Percentiles rank a stretch among this genome's conserved stretches.
Conservation (phyloP, 2,329 filamentous ascomycete species). For the Diaporthe ampelina region DNA sequence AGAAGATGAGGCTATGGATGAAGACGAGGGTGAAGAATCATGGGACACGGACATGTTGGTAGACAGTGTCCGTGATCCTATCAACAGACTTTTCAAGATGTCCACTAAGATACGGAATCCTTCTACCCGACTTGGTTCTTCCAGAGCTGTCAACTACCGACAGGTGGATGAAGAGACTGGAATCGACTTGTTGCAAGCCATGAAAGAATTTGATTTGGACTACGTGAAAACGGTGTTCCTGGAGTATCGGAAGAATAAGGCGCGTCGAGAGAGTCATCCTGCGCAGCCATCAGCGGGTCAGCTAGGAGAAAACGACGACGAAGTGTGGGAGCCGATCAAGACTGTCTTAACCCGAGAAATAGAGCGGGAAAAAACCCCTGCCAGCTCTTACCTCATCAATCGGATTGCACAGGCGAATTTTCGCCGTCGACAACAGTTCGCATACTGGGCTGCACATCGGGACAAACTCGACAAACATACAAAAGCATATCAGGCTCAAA, state of each 20-base stretch:
- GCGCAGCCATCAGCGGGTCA: too few species aligned
- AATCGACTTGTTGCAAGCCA: conserved; percentile 29
- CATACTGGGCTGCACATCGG: conserved; percentile 24
- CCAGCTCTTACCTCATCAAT: conserved; percentile 16
- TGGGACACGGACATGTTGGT: not conserved
- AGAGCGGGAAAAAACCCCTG: not conserved
- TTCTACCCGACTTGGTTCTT: conserved; percentile 32
- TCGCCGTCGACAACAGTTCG: conserved; percentile 28
- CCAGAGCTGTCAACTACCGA: not conserved
- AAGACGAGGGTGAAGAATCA: not conserved
- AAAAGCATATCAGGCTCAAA: not conserved
- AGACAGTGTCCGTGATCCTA: conserved; percentile 31
- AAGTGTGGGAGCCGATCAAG: conserved; percentile 29
- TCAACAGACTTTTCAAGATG: conserved; percentile 31
- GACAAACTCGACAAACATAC: conserved; percentile 20
- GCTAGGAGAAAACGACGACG: not conserved
- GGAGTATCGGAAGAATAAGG: conserved; percentile 5
- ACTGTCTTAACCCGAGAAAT: not conserved
- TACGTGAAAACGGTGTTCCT: conserved; percentile 25
- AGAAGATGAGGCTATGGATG: not conserved
- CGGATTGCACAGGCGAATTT: conserved; percentile 13
- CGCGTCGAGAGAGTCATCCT: not conserved
- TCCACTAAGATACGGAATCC: conserved; percentile 31
- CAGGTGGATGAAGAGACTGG: conserved; percentile 22
- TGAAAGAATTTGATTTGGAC: conserved; percentile 7